These are phyloP conservation scores for Acacia melanoxylon DNA, from an alignment of 306 rosid species.

Conservation along the genomic window DNA sequence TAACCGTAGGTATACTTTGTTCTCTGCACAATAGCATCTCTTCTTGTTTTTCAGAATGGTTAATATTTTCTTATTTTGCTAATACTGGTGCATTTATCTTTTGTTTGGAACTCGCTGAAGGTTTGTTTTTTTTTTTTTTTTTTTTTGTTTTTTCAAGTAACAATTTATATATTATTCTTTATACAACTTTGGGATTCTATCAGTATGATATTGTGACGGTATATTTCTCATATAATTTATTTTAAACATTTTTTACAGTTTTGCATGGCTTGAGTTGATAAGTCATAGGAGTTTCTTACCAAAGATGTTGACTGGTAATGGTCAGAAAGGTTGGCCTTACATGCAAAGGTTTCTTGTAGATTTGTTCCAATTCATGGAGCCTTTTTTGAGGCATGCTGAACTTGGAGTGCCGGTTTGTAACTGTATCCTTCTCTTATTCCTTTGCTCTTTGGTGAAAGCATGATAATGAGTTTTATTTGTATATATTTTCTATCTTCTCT, in stretches of 20 bases:
- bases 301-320: conserved; percentile 87
- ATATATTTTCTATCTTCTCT: not conserved
- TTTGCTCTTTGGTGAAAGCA: not conserved
- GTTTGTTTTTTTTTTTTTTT: not conserved
- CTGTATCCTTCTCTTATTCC: conserved; percentile 22
- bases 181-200: not conserved
- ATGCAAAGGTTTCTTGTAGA: conserved; percentile 89
- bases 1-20: not conserved
- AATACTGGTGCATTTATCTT: not conserved
- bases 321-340: conserved; percentile 92
- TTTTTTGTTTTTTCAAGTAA: not conserved
- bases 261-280: conserved; percentile 98
- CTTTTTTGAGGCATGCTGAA: conserved; percentile 93
- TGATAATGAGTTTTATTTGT: not conserved
- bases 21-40: not conserved
- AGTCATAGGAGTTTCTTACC: conserved; percentile 97
- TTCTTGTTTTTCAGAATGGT: not conserved
- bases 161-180: not conserved
- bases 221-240: not conserved
- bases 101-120: not conserved
- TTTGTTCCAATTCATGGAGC: conserved; percentile 95
- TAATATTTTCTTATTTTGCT: not conserved
- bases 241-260: conserved; percentile 58
- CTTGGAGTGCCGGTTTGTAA: conserved; percentile 77
- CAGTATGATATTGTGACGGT: too few relatives aligned